These are phyloP conservation scores for Lachnellula arida DNA, from an alignment of 2,329 filamentous ascomycete genomes.

Conservation along the genomic window DNA sequence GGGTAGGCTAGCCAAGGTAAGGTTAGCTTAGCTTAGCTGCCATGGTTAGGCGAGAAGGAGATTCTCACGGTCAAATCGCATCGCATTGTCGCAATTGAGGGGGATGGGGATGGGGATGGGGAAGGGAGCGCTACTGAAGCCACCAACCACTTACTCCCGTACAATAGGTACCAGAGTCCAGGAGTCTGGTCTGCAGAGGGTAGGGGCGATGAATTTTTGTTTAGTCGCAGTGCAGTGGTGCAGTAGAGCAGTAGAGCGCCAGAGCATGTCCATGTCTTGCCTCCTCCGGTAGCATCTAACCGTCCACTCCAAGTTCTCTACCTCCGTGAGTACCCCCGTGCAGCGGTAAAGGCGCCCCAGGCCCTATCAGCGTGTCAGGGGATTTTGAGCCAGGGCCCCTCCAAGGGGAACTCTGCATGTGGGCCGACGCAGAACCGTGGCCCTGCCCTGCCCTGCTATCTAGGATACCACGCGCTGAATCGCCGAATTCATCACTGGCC, in stretches of 20 bases:
- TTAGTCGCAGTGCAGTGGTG: background rate
- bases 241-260: background rate
- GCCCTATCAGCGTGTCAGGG: conserved; percentile 9
- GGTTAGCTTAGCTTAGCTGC: no score
- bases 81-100: background rate
- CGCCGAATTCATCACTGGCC: background rate
- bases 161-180: background rate
- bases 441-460: background rate
- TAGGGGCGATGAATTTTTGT: no score
- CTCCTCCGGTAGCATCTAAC: background rate
- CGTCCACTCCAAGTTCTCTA: background rate
- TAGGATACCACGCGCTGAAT: conserved; percentile 13
- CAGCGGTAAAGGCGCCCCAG: conserved; percentile 6
- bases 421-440: conserved; percentile 2
- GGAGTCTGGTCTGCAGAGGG: background rate
- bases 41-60: conserved; percentile 4
- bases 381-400: conserved; percentile 1
- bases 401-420: background rate
- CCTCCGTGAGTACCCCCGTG: background rate
- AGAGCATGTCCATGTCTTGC: background rate
- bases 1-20: no score
- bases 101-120: no score
- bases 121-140: background rate
- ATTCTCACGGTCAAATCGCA: background rate
- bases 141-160: no score